Percentiles rank a stretch among this genome's conserved stretches.
Evolutionary conservation across 129 eudicot genomes (phyloP).

Genomic region (Erigeron canadensis): DNA sequence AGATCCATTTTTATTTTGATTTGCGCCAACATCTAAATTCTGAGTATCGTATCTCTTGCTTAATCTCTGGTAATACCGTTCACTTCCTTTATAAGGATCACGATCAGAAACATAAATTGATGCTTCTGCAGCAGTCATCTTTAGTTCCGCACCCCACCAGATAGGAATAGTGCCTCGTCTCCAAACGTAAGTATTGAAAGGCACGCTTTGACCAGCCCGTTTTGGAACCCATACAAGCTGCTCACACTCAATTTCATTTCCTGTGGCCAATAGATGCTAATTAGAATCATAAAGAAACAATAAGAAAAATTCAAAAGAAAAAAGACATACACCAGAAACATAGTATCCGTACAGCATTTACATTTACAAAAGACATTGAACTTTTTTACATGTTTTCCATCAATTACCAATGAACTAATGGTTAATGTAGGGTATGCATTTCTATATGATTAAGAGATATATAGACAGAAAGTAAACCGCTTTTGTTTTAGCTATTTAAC

Average conservation of each 20-base stretch:
- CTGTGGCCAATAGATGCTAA: slow-evolving; percentile 33
- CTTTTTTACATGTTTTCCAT: neutral
- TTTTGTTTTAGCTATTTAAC: neutral
- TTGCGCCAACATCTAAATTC: slow-evolving; percentile 40
- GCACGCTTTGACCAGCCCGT: slow-evolving; percentile 62
- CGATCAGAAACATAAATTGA: slow-evolving; percentile 77
- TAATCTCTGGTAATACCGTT: slow-evolving; percentile 80
- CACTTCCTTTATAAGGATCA: slow-evolving; percentile 90
- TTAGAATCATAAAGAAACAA: neutral
- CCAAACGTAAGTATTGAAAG: slow-evolving; percentile 83
- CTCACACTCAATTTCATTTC: slow-evolving; percentile 94
- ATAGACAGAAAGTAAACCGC: too few relatives aligned
- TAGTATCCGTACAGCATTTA: neutral
- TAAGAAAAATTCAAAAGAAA: neutral
- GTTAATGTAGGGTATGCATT: neutral
- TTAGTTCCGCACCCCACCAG: slow-evolving; percentile 98
- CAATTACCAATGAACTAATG: neutral
- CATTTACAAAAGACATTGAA: neutral
- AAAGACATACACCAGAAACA: neutral
- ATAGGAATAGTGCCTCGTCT: slow-evolving; percentile 93
- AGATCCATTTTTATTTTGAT: slow-evolving; percentile 51
- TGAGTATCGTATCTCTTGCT: slow-evolving; percentile 71
- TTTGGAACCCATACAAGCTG: slow-evolving; percentile 93
- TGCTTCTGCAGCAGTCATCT: slow-evolving; percentile 94
- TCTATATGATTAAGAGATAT: neutral